Percentiles rank a stretch among this genome's conserved stretches.
phyloP scores from a whole-genome alignment of 1,139 yeast species.

The Geotrichum bryndzae region DNA sequence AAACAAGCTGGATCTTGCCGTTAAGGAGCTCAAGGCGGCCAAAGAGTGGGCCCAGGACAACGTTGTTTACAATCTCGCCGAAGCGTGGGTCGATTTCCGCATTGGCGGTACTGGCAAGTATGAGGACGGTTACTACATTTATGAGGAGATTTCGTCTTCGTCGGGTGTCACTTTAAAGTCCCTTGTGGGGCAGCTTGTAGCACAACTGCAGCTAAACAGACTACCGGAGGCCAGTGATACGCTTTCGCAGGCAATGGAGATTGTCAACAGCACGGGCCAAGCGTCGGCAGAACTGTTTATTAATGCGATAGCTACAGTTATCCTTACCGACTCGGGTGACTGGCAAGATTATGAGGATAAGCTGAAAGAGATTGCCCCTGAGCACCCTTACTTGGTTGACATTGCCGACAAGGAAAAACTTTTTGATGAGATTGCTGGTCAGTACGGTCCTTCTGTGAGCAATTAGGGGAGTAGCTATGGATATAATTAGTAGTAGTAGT shows the following conservation, averaged over 20 bases:
- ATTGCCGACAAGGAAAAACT: slow-evolving; percentile 46
- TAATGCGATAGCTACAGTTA: slow-evolving; percentile 51
- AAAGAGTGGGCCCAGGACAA: slow-evolving; percentile 57
- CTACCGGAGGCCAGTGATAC: slow-evolving; percentile 43
- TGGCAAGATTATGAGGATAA: slow-evolving; percentile 40
- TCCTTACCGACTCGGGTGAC: slow-evolving; percentile 41
- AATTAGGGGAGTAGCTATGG: not conserved
- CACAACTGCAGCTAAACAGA: slow-evolving; percentile 44
- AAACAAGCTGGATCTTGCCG: slow-evolving; percentile 35
- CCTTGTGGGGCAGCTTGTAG: slow-evolving; percentile 43
- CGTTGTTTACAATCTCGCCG: slow-evolving; percentile 56
- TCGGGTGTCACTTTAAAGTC: slow-evolving; percentile 44
- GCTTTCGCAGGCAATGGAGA: slow-evolving; percentile 41
- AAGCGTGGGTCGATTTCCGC: slow-evolving; percentile 56
- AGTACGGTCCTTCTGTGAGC: slow-evolving; percentile 36
- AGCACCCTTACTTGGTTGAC: slow-evolving; percentile 50
- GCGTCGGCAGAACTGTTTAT: slow-evolving; percentile 49
- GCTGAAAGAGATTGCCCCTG: slow-evolving; percentile 41
- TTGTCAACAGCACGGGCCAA: slow-evolving; percentile 28
- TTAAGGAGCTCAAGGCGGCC: slow-evolving; percentile 32
- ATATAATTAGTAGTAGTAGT: too few species aligned
- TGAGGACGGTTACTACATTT: slow-evolving; percentile 62
- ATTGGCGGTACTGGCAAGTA: slow-evolving; percentile 54
- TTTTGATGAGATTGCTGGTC: slow-evolving; percentile 53
- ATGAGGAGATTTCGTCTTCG: slow-evolving; percentile 58